Percentiles rank a stretch among this genome's conserved stretches.
phyloP scores from a whole-genome alignment of 2,329 filamentous ascomycete species.

The Fusarium ramigenum region DNA sequence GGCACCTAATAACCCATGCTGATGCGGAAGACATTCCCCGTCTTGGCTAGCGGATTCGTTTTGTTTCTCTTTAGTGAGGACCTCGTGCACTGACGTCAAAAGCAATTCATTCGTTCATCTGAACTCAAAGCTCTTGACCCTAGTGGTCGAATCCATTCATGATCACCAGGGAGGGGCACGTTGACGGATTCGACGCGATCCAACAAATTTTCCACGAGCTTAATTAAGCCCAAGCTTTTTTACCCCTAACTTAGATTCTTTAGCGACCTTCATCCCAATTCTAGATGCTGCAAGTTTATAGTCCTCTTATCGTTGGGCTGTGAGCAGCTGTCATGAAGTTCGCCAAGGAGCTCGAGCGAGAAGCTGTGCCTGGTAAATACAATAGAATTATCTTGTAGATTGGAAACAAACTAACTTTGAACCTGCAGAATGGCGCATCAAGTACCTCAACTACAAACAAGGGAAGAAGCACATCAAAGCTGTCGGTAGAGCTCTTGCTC shows the following conservation, averaged over 20 bases:
- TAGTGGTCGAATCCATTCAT: conserved; percentile 7
- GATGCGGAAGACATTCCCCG: background rate
- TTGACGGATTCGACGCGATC: conserved; percentile 20
- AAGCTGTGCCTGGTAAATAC: conserved; percentile 79
- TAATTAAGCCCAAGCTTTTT: background rate
- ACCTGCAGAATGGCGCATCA: conserved; percentile 81
- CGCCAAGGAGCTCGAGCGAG: conserved; percentile 82
- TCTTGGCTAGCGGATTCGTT: conserved; percentile 20
- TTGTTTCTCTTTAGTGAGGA: background rate
- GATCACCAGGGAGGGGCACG: conserved; percentile 29
- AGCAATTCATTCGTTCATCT: background rate
- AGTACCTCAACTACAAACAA: conserved; percentile 95
- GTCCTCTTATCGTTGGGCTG: conserved; percentile 18
- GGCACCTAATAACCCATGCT: background rate
- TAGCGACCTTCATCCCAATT: background rate
- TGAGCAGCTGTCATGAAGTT: conserved; percentile 64
- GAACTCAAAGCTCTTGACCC: background rate
- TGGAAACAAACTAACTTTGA: conserved; percentile 4
- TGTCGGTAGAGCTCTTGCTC: conserved; percentile 75
- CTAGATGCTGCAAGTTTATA: conserved; percentile 29
- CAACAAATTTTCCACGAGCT: background rate
- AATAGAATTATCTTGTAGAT: background rate
- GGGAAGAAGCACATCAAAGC: conserved; percentile 95
- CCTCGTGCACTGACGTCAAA: conserved; percentile 39
- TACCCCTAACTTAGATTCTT: background rate